Conservation (phyloP, 805 yeast genomes). For the Saccharomycopsis babjevae region DNA sequence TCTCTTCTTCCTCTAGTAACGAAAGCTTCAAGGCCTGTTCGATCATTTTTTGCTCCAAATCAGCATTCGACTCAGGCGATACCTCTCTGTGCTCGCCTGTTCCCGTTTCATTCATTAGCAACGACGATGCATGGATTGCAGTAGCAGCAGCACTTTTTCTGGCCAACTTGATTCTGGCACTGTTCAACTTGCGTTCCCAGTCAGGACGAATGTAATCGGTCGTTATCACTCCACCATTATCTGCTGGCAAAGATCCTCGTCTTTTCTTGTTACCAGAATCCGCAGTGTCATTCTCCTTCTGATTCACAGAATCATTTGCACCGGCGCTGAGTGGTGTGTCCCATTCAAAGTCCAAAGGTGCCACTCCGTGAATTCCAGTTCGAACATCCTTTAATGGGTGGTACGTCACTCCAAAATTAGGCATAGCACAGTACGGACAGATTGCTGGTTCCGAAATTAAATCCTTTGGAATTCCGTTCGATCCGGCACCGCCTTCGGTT, state of each 20-base stretch:
- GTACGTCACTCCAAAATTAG: slow-evolving; percentile 77
- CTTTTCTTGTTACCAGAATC: slow-evolving; percentile 19
- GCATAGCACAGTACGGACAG: slow-evolving; percentile 90
- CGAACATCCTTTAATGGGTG: slow-evolving; percentile 45
- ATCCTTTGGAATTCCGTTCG: slow-evolving; percentile 38
- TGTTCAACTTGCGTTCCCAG: slow-evolving; percentile 69
- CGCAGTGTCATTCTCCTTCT: neutral
- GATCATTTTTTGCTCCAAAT: slow-evolving; percentile 67
- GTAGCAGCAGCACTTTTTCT: slow-evolving; percentile 89
- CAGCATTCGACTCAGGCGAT: slow-evolving; percentile 24
- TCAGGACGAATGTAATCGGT: slow-evolving; percentile 84
- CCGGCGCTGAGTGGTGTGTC: neutral
- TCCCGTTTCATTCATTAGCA: slow-evolving; percentile 23
- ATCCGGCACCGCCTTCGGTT: slow-evolving; percentile 24
- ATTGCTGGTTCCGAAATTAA: slow-evolving; percentile 78
- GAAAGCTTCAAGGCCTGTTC: slow-evolving; percentile 75
- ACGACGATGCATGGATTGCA: slow-evolving; percentile 82
- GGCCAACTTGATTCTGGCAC: slow-evolving; percentile 69
- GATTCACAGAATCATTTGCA: neutral
- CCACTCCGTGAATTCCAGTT: slow-evolving; percentile 47
- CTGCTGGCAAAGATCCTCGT: slow-evolving; percentile 52
- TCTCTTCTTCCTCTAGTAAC: slow-evolving; percentile 56
- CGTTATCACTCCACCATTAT: slow-evolving; percentile 61
- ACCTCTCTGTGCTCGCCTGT: slow-evolving; percentile 16
- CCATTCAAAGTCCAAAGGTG: slow-evolving; percentile 35